Conservation (phyloP, 129 eudicot species). For the carrot (Daucus carota) region DNA sequence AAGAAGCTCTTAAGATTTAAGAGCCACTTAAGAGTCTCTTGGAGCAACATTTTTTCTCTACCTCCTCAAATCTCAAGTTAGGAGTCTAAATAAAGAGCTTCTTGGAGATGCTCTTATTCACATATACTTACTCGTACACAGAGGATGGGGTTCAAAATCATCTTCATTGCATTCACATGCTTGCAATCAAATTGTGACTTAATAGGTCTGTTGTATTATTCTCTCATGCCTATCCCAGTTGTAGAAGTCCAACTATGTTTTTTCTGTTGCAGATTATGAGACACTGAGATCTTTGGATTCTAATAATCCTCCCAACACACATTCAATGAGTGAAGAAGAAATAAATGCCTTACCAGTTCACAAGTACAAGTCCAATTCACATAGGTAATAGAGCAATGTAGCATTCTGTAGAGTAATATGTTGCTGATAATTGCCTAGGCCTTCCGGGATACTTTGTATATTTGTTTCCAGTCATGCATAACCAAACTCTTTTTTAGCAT, state of each 20-base stretch:
- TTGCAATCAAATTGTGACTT: not conserved
- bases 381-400: conserved; percentile 15
- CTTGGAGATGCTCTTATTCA: no score
- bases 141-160: not conserved
- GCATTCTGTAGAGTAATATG: not conserved
- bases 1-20: no score
- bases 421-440: not conserved
- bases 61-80: no score
- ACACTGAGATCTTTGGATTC: conserved; percentile 27
- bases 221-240: not conserved
- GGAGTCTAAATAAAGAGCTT: no score
- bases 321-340: conserved; percentile 34
- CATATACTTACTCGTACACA: not conserved
- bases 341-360: conserved; percentile 31
- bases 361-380: conserved; percentile 20
- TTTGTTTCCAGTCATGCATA: not conserved
- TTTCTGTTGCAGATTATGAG: conserved; percentile 24
- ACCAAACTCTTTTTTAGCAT: not conserved
- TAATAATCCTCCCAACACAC: conserved; percentile 16
- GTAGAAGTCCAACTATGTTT: not conserved
- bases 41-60: no score
- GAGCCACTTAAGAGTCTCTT: no score
- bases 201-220: not conserved
- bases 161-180: not conserved
- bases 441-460: not conserved